phyloP scores from a whole-genome alignment of 805 yeast genomes.

The Candida easanensis region DNA sequence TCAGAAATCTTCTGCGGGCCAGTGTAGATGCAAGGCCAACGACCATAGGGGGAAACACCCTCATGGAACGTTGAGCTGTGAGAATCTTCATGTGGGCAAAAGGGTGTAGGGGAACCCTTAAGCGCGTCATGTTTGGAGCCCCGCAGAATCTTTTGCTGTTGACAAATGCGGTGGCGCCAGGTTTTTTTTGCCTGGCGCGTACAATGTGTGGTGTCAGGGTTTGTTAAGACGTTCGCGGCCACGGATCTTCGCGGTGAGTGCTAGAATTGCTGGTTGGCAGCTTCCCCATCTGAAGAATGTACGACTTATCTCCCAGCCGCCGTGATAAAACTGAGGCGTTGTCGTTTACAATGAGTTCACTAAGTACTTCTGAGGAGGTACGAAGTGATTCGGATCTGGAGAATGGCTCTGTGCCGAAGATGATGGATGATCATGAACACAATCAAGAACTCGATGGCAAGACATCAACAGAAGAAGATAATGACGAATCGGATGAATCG shows the following conservation, averaged over 20 bases:
- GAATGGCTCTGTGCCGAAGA: neutral
- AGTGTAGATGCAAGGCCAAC: neutral
- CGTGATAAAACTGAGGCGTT: too few relatives aligned
- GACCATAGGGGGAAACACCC: neutral
- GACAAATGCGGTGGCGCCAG: conserved; percentile 1
- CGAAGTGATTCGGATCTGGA: neutral
- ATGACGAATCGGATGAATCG: neutral
- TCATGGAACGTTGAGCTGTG: neutral
- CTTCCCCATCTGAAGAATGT: too few relatives aligned
- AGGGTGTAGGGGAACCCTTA: neutral
- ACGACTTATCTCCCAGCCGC: neutral
- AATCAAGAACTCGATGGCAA: conserved; percentile 8
- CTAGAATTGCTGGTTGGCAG: too few relatives aligned
- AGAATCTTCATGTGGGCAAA: neutral
- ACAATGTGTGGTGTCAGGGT: neutral
- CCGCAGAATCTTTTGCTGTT: neutral
- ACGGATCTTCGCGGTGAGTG: too few relatives aligned
- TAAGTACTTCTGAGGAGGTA: neutral
- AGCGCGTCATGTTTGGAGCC: neutral
- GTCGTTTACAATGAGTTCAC: neutral
- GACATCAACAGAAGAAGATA: conserved; percentile 6
- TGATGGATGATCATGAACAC: conserved; percentile 1
- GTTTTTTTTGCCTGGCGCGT: neutral
- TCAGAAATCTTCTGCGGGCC: conserved; percentile 7
- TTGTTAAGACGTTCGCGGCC: neutral